These are phyloP conservation scores for Pestalotiopsis sp. DNA, from an alignment of 2,329 filamentous ascomycete genomes.

Conservation along the genomic window DNA sequence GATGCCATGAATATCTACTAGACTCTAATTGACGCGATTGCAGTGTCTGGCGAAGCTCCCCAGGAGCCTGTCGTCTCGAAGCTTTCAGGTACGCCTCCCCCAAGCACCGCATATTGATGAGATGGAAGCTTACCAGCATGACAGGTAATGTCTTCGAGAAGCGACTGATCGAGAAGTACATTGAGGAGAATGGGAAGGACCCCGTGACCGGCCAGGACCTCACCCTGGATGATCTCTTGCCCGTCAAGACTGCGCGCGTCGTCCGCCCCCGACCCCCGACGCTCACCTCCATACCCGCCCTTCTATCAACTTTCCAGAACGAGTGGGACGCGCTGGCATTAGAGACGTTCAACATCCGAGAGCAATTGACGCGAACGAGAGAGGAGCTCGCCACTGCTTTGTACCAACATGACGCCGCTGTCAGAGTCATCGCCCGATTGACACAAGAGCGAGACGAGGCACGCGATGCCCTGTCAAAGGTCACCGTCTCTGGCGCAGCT, in stretches of 20 bases:
- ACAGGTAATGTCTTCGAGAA: conserved; percentile 90
- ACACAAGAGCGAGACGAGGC: conserved; percentile 93
- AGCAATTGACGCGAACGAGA: conserved; percentile 85
- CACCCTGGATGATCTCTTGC: conserved; percentile 80
- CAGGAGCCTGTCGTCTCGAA: conserved; percentile 93
- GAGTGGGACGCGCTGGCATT: conserved; percentile 96
- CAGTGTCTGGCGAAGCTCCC: conserved; percentile 95
- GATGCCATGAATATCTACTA: background rate
- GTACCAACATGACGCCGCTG: conserved; percentile 97
- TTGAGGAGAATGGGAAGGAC: conserved; percentile 90
- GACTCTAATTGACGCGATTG: conserved; percentile 19
- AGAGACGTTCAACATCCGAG: conserved; percentile 87
- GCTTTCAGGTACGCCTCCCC: conserved; percentile 74
- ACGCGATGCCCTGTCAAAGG: conserved; percentile 81
- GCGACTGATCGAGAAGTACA: conserved; percentile 91
- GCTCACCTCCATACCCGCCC: conserved; percentile 92
- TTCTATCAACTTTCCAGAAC: conserved; percentile 94
- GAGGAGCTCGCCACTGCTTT: conserved; percentile 93
- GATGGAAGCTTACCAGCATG: background rate
- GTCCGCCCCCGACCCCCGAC: conserved; percentile 90
- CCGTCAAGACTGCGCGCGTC: conserved; percentile 80
- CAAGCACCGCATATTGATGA: background rate
- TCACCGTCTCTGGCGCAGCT: conserved; percentile 71
- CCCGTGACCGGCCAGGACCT: conserved; percentile 88
- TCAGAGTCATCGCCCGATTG: conserved; percentile 88